These are phyloP conservation scores for Metschnikowia gruessii DNA, from an alignment of 805 yeast genomes.

Conservation along the genomic window DNA sequence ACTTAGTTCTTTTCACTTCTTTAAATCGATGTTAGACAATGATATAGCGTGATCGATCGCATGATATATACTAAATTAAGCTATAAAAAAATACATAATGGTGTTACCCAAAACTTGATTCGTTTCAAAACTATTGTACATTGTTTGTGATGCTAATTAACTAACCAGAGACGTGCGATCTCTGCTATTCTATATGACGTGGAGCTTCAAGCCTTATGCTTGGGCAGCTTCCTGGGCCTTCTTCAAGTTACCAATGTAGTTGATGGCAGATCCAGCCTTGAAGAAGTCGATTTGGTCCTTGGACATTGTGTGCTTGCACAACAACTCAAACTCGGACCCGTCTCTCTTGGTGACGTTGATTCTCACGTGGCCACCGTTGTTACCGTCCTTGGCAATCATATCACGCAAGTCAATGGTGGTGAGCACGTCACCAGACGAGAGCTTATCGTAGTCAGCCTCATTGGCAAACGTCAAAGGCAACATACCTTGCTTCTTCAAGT, in stretches of 20 bases:
- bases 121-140: slow-evolving; percentile 2
- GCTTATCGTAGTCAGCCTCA: slow-evolving; percentile 82
- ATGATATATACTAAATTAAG: slow-evolving; percentile 4
- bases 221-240: slow-evolving; percentile 17
- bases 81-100: background rate
- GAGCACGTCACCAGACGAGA: slow-evolving; percentile 64
- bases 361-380: slow-evolving; percentile 79
- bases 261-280: slow-evolving; percentile 96
- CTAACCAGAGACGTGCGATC: background rate
- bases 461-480: slow-evolving; percentile 90
- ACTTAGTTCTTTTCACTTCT: slow-evolving; percentile 13
- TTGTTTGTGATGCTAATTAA: slow-evolving; percentile 2
- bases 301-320: slow-evolving; percentile 94
- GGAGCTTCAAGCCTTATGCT: background rate
- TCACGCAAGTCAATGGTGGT: slow-evolving; percentile 40
- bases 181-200: slow-evolving; percentile 2
- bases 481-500: slow-evolving; percentile 97
- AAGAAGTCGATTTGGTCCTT: slow-evolving; percentile 93
- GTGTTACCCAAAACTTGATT: background rate
- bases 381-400: slow-evolving; percentile 68
- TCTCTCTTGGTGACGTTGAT: slow-evolving; percentile 70
- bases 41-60: slow-evolving; percentile 4
- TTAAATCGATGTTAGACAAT: slow-evolving; percentile 9
- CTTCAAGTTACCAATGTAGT: slow-evolving; percentile 69
- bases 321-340: slow-evolving; percentile 66